Base-by-base conservation (phyloP, 2,329 filamentous ascomycete genomes). In the Lachnellula subtilissima region DNA sequence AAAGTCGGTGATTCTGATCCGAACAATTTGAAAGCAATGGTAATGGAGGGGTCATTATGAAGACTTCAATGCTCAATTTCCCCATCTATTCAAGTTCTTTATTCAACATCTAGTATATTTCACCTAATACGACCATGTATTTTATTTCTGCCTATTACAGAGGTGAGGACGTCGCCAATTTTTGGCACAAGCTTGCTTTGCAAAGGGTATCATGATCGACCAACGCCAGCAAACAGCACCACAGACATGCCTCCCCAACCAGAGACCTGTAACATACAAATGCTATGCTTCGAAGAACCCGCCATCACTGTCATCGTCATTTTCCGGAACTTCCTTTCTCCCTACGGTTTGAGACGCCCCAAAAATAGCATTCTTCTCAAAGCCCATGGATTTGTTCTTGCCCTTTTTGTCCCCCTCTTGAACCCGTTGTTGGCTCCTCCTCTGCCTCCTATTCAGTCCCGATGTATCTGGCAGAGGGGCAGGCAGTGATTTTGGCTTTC, bases 211-310 rank as follows among this genome's bases (percentile, higher is more conserved):
- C 54, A 58, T 60, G 36, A 47, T 15, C 15, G 23, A 48, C n/a
- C 25, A 48, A 48, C 45, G 45, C 45, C 45, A 28, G 23, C 45
- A 40, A 48, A 46, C 36, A 12, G 9, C 49, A 36, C 25, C 28
- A n/a, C 22, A 22, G 22, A 22, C 32, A 28, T 15, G 40, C 40
- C 47, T 28, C 22, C 19, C 17, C 36, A n/a, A 42, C 15, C 28
- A 40, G 51, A 15, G 7, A 37, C 12, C 54, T n/a, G 46, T 19
- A 51, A 50, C 23, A 42, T 14, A 6, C 39, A 32, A 37, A 19
- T 49, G 7, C 43, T 55, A 65, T 46, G 64, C 61, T 53, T 84
- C 80, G 63, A 86, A 85, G 71, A 86, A 86, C 12, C 81, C 79
- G 9, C 76, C 80, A 22, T 78, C 80, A 52, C 76, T 82, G 15